phyloP scores from a whole-genome alignment of 352 stramenopile species.

The Globisporangium middletonii region DNA sequence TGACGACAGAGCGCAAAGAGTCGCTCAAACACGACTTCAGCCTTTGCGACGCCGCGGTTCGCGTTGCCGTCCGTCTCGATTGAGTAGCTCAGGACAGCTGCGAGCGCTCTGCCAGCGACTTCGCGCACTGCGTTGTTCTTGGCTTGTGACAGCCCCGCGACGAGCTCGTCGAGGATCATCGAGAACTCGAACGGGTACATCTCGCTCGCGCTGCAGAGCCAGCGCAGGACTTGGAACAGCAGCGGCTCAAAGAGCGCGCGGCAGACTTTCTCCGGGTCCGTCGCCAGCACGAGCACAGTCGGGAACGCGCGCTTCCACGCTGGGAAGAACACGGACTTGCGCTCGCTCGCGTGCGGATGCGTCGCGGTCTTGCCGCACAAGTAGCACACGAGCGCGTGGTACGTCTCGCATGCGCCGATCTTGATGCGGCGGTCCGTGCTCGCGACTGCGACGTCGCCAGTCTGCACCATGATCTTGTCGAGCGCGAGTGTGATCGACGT shows the following conservation, averaged over 20 bases:
- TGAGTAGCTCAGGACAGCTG: slow-evolving; percentile 36
- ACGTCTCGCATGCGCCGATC: slow-evolving; percentile 52
- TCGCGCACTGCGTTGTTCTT: slow-evolving; percentile 50
- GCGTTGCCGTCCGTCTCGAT: slow-evolving; percentile 27
- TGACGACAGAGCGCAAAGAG: slow-evolving; percentile 73
- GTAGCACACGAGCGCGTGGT: slow-evolving; percentile 63
- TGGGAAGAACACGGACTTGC: slow-evolving; percentile 57
- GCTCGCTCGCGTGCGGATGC: slow-evolving; percentile 45
- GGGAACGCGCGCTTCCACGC: slow-evolving; percentile 53
- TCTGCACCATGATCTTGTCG: slow-evolving; percentile 39
- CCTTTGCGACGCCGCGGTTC: slow-evolving; percentile 15
- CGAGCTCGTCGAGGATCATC: slow-evolving; percentile 50
- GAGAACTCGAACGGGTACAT: slow-evolving; percentile 67
- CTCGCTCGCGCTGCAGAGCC: slow-evolving; percentile 50
- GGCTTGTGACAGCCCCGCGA: slow-evolving; percentile 41
- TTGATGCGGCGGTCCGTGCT: slow-evolving; percentile 62
- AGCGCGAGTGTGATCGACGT: slow-evolving; percentile 34
- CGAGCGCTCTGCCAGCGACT: slow-evolving; percentile 55
- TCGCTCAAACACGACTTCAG: slow-evolving; percentile 55
- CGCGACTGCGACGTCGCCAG: slow-evolving; percentile 36
- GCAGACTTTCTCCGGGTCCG: slow-evolving; percentile 67
- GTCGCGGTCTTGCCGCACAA: slow-evolving; percentile 68
- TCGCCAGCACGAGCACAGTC: slow-evolving; percentile 44
- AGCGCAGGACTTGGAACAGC: slow-evolving; percentile 67
- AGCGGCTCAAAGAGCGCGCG: slow-evolving; percentile 65